These are phyloP conservation scores for Coniochaeta prunicola DNA, from an alignment of 2,329 filamentous ascomycete species.

Conservation along the genomic window DNA sequence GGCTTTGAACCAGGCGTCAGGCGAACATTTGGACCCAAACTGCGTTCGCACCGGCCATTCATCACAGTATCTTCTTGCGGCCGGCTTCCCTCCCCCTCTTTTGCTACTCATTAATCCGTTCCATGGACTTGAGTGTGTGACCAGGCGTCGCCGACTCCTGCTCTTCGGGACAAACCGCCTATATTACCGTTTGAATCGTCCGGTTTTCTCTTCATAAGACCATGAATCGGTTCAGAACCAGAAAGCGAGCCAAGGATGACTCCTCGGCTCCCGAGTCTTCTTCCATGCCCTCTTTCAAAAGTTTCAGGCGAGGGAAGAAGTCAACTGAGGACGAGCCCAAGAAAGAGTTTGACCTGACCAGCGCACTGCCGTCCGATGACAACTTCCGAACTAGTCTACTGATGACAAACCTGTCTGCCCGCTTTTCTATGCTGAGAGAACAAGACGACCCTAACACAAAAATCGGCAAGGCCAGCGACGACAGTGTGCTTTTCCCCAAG, in stretches of 20 bases:
- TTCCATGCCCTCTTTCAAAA: slow-evolving; percentile 36
- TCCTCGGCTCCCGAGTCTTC: slow-evolving; percentile 32
- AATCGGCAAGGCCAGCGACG: slow-evolving; percentile 89
- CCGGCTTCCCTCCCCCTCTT: not conserved
- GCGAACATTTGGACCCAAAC: not conserved
- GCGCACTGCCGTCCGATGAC: slow-evolving; percentile 71
- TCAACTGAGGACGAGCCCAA: slow-evolving; percentile 49
- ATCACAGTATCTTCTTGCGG: not conserved
- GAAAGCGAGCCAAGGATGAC: slow-evolving; percentile 62
- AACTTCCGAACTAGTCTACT: slow-evolving; percentile 93
- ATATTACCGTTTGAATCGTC: not conserved
- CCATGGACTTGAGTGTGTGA: not conserved
- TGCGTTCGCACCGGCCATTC: not conserved
- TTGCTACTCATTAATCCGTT: not conserved
- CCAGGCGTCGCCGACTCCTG: not conserved
- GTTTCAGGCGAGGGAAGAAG: slow-evolving; percentile 50
- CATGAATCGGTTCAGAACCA: slow-evolving; percentile 74
- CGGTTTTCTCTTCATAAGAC: slow-evolving; percentile 7
- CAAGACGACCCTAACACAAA: slow-evolving; percentile 87
- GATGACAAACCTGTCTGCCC: slow-evolving; percentile 89
- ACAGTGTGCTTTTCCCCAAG: slow-evolving; percentile 81
- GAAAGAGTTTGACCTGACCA: slow-evolving; percentile 63
- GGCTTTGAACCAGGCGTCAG: not conserved
- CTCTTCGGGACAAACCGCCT: not conserved
- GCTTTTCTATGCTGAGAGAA: slow-evolving; percentile 94